Evolutionary conservation across 2,329 filamentous ascomycete genomes (phyloP).

Genomic region (Trichoderma hamatum): DNA sequence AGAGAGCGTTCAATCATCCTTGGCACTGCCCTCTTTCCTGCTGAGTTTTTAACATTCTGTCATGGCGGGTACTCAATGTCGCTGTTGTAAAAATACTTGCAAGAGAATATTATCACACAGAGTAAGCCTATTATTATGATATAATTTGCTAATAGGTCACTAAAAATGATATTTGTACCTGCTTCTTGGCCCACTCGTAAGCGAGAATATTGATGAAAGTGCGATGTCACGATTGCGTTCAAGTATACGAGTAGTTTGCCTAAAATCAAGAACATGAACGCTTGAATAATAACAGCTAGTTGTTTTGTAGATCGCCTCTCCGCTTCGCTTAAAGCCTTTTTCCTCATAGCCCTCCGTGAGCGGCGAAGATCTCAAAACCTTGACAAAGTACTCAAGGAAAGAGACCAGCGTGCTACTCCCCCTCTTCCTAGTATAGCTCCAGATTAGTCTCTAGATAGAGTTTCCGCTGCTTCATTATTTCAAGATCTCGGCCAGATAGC

Average conservation of each 20-base stretch:
- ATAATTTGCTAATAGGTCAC: too few relatives aligned
- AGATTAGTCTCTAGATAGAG: neutral
- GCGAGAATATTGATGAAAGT: neutral
- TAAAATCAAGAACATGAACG: neutral
- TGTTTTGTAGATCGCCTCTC: neutral
- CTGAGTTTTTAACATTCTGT: too few relatives aligned
- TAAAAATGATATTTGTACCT: neutral
- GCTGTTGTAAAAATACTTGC: too few relatives aligned
- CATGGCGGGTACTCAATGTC: too few relatives aligned
- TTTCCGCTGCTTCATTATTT: neutral
- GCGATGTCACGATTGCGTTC: neutral
- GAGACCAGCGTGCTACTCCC: neutral
- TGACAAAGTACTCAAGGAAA: neutral
- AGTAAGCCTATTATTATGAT: neutral
- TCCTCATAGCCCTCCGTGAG: neutral
- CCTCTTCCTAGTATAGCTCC: neutral
- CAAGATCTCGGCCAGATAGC: neutral
- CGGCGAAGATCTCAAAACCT: neutral
- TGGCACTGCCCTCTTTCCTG: too few relatives aligned
- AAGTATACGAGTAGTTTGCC: neutral
- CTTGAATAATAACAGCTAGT: neutral
- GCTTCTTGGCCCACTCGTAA: neutral
- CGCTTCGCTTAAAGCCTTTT: neutral
- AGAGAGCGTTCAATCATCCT: too few relatives aligned
- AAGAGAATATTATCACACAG: neutral